Evolutionary conservation across 1,284 basidiomycete species (phyloP), one percentile per base, ranked within the genome.

Genomic region (Apiotrichum gamsii): DNA sequence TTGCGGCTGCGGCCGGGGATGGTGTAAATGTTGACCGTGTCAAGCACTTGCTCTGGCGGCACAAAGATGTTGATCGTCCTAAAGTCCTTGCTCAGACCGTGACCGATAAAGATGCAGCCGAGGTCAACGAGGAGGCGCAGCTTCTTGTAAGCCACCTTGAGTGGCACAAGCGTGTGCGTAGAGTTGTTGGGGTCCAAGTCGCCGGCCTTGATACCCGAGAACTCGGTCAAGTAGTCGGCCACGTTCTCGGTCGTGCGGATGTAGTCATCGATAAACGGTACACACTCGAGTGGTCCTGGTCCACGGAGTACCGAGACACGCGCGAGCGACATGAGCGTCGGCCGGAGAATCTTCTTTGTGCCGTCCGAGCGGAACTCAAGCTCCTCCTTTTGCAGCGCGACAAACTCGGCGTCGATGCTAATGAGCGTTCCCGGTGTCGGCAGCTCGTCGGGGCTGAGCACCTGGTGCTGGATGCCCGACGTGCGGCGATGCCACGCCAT

Each of bases 71-170:
- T 98, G 74, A 98, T 97, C 49, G 95, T 98, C 11, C 95, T 80
- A 74, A 98, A 97, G 71, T 98, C 95, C 68, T 97, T 97, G n/a
- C 89, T 87, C n/a, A 98, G 79, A 1, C 95, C 95, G 62, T 99
- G 94, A 0, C 95, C 95, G 46, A 98, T 87, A 64, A 99, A 99
- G 54, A 93, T 85, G 65, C 95, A 98, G 6, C 93, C 93, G 18
- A 85, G 78, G 65, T 99, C 94, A 9, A 98, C 91, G 3, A 98
- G 63, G 30, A 95, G 70, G 2, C 94, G 81, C n/a, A 98, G 76
- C 69, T 98, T 98, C 77, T 97, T 97, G 77, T 98, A 98, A 3
- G 93, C 95, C 2, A 90, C 79, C 67, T 98, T 98, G 49, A 96
- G 76, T 0, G 93, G 91, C 0, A 96, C 95, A 32, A 97, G 77